Base-by-base conservation (phyloP, 768 basidiomycete species). In the Calvatia gigantea region DNA sequence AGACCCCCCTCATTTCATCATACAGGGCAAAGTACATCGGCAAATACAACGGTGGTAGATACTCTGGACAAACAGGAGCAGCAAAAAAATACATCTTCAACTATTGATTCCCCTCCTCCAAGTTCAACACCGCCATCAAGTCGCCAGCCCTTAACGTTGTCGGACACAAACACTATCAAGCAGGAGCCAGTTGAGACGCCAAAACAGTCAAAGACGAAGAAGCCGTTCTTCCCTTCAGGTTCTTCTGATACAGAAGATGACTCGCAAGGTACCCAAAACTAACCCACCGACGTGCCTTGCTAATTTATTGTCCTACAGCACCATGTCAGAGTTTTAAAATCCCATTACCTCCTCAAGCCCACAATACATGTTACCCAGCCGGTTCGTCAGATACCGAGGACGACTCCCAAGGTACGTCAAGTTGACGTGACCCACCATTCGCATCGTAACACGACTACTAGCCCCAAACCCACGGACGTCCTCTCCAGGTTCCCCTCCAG, bases 241-340 rank as follows among this genome's bases (percentile, higher is more conserved):
- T 66, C 66, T 5, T 67, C 61, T 11, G 62, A 64, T 38, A 67
- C 58, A 2, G 65, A 67, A 27, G 60, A 60, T 12, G 59, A 63
- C 19, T 51, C 62, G 15, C 51, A 63, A 55, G 43, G 64, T 62
- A 54, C 19, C 19, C 14, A 49, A 17, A 14, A 21, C 19, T 12
- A 25, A 14, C 11, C 38, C 28, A 9, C 37, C 33, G 44, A 41
- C 12, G 37, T 33, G n/a, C 27, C 11, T 43, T 38, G 31, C 27
- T 37, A 29, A 51, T 39, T n/a, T 12, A 43, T 25, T 11, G 2
- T 14, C 14, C 2, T 19, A 6, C 17, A 38, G 35, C 37, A 3
- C 14, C 53, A 12, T 11, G 19, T 21, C 29, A 51, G 48, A 21
- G 14, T 33, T 50, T 48, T 15, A 33, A 60, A 57, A 23, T 27